Evolutionary conservation across 768 basidiomycete genomes (phyloP).

Genomic region (Phlegmacium glaucopus): DNA sequence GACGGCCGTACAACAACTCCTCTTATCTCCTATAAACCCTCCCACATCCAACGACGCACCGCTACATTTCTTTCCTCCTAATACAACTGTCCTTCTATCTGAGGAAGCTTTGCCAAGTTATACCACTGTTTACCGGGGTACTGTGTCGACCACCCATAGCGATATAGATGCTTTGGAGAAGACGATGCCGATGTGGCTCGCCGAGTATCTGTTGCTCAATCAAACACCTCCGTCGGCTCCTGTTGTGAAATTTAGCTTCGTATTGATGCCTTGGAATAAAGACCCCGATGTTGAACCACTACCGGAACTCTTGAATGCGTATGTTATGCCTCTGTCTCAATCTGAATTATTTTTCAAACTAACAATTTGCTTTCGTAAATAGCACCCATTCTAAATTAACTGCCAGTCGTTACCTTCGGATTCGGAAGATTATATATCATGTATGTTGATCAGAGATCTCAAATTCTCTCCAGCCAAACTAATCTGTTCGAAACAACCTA

Average conservation of each 20-base stretch:
- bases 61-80: conserved; percentile 49
- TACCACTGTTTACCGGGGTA: conserved; percentile 73
- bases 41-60: conserved; percentile 76
- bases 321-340: conserved; percentile 21
- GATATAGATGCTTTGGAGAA: conserved; percentile 59
- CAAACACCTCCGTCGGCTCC: conserved; percentile 48
- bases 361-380: conserved; percentile 5
- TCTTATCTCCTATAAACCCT: conserved; percentile 57
- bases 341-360: not conserved
- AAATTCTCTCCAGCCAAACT: not conserved
- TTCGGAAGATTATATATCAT: conserved; percentile 81
- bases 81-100: conserved; percentile 70
- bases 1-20: conserved; percentile 51
- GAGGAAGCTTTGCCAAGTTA: conserved; percentile 79
- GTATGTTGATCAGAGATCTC: conserved; percentile 38
- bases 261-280: conserved; percentile 75
- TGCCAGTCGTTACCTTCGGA: conserved; percentile 80
- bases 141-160: conserved; percentile 47
- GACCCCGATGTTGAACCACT: conserved; percentile 57
- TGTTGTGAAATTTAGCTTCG: conserved; percentile 80
- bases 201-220: conserved; percentile 80
- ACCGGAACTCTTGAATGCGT: conserved; percentile 86
- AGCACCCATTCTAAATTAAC: conserved; percentile 84
- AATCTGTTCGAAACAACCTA: not conserved
- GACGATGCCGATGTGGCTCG: conserved; percentile 81